Evolutionary conservation across 345 rosid genomes (phyloP).

Genomic region (Gossypium rotundifolium): DNA sequence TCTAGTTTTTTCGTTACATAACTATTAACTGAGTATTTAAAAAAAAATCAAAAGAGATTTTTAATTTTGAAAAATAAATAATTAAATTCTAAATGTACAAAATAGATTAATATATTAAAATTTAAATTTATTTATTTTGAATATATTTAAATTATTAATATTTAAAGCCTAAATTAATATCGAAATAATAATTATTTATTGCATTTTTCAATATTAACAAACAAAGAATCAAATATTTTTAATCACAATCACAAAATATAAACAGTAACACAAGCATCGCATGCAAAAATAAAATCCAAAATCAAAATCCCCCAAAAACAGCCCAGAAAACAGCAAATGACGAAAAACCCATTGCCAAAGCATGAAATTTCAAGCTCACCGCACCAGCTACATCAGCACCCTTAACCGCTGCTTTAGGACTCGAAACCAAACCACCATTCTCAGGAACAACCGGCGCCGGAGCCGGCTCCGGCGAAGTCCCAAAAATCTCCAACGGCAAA

Average conservation of each 20-base stretch:
- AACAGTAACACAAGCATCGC: slow-evolving; percentile 8
- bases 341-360: neutral
- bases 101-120: too few relatives aligned
- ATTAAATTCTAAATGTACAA: too few relatives aligned
- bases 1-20: too few relatives aligned
- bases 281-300: neutral
- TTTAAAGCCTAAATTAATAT: too few relatives aligned
- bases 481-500: slow-evolving; percentile 58
- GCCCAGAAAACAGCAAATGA: slow-evolving; percentile 26
- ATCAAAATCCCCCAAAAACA: slow-evolving; percentile 34
- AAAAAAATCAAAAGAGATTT: too few relatives aligned
- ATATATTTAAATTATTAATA: too few relatives aligned
- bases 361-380: slow-evolving; percentile 8
- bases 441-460: slow-evolving; percentile 52
- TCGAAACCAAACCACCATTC: slow-evolving; percentile 45
- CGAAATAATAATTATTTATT: neutral
- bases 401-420: slow-evolving; percentile 37
- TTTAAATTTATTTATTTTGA: too few relatives aligned
- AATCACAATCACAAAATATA: slow-evolving; percentile 10
- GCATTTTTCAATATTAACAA: neutral
- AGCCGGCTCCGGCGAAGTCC: slow-evolving; percentile 33
- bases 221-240: slow-evolving; percentile 20
- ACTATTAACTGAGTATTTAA: too few relatives aligned
- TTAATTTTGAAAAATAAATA: too few relatives aligned
- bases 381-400: slow-evolving; percentile 43